Evolutionary conservation across 148 eudicot species (phyloP).

Genomic region (Dysphania ambrosioides): DNA sequence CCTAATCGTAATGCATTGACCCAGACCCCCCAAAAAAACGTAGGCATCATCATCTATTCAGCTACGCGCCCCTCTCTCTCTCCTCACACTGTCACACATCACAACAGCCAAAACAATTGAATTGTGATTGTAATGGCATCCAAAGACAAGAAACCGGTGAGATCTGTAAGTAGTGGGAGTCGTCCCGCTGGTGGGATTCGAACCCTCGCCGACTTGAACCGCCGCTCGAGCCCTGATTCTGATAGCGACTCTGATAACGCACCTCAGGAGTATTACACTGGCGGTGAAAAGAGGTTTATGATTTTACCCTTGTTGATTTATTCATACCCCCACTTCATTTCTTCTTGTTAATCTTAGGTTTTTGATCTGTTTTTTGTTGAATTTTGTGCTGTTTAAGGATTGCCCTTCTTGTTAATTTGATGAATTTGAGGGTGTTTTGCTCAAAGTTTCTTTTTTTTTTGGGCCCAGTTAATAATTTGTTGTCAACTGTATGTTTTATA

Average conservation of each 20-base stretch:
- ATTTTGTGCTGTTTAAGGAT: neutral
- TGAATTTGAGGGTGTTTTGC: neutral
- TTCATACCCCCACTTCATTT: neutral
- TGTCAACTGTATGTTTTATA: neutral
- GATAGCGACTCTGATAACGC: conserved; percentile 76
- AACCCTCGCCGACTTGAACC: conserved; percentile 81
- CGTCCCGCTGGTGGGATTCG: conserved; percentile 70
- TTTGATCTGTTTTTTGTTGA: neutral
- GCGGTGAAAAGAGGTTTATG: conserved; percentile 80
- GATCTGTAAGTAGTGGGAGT: conserved; percentile 46
- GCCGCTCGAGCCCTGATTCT: conserved; percentile 72
- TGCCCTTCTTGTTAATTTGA: neutral
- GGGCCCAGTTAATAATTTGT: neutral
- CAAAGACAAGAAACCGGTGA: conserved; percentile 78
- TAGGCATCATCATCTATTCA: too few species aligned
- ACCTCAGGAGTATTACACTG: conserved; percentile 85
- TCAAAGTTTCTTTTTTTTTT: neutral
- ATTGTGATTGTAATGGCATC: conserved; percentile 41
- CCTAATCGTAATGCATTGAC: too few species aligned
- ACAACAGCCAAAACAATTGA: neutral
- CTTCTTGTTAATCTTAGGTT: neutral
- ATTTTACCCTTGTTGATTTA: neutral
- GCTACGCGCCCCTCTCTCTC: too few species aligned
- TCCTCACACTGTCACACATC: too few species aligned
- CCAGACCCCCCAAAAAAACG: too few species aligned